Evolutionary conservation across 2,329 filamentous ascomycete genomes (phyloP), one percentile per base, ranked within the genome.

Genomic region (Aspergillus pseudonomiae): DNA sequence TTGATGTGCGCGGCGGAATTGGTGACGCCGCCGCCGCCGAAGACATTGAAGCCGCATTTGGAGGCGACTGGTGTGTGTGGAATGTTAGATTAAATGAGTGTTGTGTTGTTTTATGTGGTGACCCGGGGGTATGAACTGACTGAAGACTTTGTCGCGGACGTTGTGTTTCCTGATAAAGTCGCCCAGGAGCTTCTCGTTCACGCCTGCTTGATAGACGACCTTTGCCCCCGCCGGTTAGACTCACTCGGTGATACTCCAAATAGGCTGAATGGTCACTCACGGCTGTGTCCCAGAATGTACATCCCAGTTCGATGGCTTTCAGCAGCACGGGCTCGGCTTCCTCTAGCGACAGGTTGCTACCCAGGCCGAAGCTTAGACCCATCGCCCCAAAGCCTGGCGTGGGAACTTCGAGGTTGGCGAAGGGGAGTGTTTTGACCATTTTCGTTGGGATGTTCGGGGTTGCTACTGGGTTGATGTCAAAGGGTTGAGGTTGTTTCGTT

Each of bases 131-230:
- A 4, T 24, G 6, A 72, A 72, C 79, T 59, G 63, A 82, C 81
- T 70, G 65, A 84, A 84, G 19, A 84, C 45, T 65, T 84, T 83
- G 60, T 84, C 81, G 1, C 83, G 80, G 11, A 81, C 74, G 56
- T 84, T 81, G 70, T 84, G 81, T 67, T 84, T 84, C 28, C 78
- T 70, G 64, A 84, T 83, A 63, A 84, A 84, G 36, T 83, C 81
- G 4, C 82, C 83, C 0, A 84, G 71, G 0, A 84, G 76, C 70
- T 82, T 83, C 60, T 84, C 83, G 56, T 85, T 84, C 14, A 82
- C 76, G 41, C 82, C 82, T 1, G 78, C 77, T 68, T 75, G 69
- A 63, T 84, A 84, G 4, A 79, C 75, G 26, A 84, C 81, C 80
- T 82, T 19, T 50, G 2, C 1, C 6, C 6, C 10, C 19, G 3